These are phyloP conservation scores for Candida glucosophila DNA, from an alignment of 1,139 yeast genomes.

Conservation along the genomic window DNA sequence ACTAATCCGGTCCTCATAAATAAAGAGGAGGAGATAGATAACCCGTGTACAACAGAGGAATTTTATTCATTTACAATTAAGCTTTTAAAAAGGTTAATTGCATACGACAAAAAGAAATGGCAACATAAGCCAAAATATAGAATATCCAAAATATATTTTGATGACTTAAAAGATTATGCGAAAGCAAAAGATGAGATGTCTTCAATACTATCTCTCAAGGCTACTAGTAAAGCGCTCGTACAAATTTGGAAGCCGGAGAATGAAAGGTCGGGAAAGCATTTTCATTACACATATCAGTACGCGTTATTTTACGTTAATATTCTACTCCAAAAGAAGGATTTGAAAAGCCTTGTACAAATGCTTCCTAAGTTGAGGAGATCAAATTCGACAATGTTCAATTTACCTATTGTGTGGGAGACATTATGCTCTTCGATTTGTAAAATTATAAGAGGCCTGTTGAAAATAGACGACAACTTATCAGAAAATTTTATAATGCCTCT, in stretches of 20 bases:
- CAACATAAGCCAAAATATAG: conserved; percentile 80
- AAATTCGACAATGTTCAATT: conserved; percentile 62
- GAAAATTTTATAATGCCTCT: conserved; percentile 45
- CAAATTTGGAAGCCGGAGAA: conserved; percentile 90
- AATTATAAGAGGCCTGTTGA: conserved; percentile 37
- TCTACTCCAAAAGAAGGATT: conserved; percentile 45
- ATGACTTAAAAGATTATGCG: conserved; percentile 42
- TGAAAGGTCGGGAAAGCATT: conserved; percentile 92
- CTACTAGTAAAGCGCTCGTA: conserved; percentile 64
- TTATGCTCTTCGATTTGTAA: conserved; percentile 39
- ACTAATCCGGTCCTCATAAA: conserved; percentile 24
- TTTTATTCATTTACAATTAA: conserved; percentile 17
- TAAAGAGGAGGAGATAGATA: conserved; percentile 7
- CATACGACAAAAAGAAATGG: conserved; percentile 79
- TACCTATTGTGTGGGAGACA: conserved; percentile 60
- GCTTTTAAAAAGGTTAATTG: conserved; percentile 29
- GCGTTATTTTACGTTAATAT: conserved; percentile 55
- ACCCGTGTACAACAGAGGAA: conserved; percentile 14
- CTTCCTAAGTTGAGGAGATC: conserved; percentile 68
- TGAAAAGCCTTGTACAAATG: conserved; percentile 49
- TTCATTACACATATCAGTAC: conserved; percentile 67
- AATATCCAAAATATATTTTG: conserved; percentile 54
- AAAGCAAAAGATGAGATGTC: conserved; percentile 61
- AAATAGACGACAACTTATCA: conserved; percentile 40
- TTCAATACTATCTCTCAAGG: conserved; percentile 53